Evolutionary conservation across 1,139 yeast genomes (phyloP).

Genomic region (Pichia sp.): DNA sequence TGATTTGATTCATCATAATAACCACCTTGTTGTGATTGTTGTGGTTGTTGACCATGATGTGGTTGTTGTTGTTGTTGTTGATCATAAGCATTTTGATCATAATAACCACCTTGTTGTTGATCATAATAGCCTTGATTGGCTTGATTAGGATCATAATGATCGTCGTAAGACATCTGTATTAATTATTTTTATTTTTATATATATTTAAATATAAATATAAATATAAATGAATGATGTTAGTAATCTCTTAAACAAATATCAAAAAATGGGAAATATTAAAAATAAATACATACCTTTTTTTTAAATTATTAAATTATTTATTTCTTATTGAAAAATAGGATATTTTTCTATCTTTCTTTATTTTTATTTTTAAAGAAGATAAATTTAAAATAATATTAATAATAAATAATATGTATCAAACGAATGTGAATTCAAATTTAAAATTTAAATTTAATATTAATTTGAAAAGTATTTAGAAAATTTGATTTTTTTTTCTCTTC

Average conservation of each 20-base stretch:
- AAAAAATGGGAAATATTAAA: not conserved
- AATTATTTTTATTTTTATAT: conserved; percentile 2
- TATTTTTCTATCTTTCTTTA: too few species aligned
- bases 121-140: conserved; percentile 30
- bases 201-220: not conserved
- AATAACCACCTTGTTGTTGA: conserved; percentile 30
- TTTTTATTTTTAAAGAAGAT: too few species aligned
- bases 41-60: conserved; percentile 5
- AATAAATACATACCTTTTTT: too few species aligned
- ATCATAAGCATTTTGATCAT: conserved; percentile 33
- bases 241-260: not conserved
- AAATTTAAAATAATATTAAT: too few species aligned
- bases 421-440: too few species aligned
- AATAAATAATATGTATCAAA: too few species aligned
- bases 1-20: conserved; percentile 32
- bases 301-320: too few species aligned
- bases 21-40: conserved; percentile 24
- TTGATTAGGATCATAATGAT: conserved; percentile 31
- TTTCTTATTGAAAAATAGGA: too few species aligned
- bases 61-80: conserved; percentile 19
- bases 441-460: too few species aligned
- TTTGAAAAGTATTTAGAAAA: too few species aligned
- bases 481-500: too few species aligned
- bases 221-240: not conserved
- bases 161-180: conserved; percentile 32